Conservation (phyloP, 2,329 filamentous ascomycete species). For the Cercospora zeina region DNA sequence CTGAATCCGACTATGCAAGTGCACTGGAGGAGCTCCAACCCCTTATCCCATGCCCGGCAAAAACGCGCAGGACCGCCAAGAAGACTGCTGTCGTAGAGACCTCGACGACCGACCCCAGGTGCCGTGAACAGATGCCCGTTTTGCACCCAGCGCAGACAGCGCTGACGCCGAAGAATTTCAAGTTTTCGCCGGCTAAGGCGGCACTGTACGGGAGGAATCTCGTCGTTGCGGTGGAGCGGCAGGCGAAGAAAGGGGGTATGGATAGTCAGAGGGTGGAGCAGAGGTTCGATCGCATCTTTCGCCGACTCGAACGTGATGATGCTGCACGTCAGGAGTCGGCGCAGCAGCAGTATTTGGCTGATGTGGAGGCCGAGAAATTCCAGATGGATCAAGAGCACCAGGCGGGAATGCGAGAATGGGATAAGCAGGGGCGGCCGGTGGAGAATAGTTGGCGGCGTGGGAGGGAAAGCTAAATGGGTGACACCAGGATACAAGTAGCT, state of each 20-base stretch:
- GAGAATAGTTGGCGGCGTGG: conserved; percentile 1
- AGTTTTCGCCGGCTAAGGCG: background rate
- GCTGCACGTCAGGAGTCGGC: background rate
- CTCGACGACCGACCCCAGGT: background rate
- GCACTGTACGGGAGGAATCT: background rate
- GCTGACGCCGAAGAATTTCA: background rate
- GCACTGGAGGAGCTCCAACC: conserved; percentile 8
- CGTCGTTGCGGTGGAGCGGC: background rate
- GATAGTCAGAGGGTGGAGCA: background rate
- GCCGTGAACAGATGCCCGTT: background rate
- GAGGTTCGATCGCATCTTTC: conserved; percentile 2
- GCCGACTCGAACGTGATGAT: background rate
- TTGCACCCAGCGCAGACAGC: background rate
- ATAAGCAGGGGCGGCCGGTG: conserved; percentile 6
- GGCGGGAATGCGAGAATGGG: conserved; percentile 4
- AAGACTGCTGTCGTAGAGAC: background rate
- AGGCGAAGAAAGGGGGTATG: background rate
- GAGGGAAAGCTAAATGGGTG: background rate
- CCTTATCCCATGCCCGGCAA: background rate
- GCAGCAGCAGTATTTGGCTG: background rate
- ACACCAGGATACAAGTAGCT: background rate
- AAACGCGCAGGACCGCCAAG: background rate
- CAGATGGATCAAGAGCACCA: background rate
- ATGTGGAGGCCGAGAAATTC: background rate
- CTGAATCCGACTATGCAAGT: background rate